Base-by-base conservation (phyloP, 176 grass and related monocot species). In the Aegilops umbellulata region DNA sequence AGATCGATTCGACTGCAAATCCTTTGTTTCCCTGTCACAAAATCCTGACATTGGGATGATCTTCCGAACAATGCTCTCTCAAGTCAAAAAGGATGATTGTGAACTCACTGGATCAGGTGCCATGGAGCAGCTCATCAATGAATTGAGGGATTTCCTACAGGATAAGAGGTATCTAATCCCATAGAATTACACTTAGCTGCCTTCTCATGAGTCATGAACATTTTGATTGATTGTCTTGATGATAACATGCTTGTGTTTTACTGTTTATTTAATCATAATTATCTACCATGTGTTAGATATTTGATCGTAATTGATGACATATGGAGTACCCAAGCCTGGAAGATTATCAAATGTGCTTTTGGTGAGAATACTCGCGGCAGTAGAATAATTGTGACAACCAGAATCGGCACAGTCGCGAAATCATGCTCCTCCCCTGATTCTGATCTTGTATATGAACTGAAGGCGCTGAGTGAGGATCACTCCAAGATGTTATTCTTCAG, bases 271-370 rank as follows among this genome's bases (percentile, higher is more conserved):
- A 39, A 44, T 34, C 46, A 24, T 58, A 61, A 2, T 17, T 38
- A 7, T 83, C 19, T 79, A 32, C 62, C 49, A 20, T 80, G 17
- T 63, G 10, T 11, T 69, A 91, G 89, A 81, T 91, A 87, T 39
- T 25, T 91, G 30, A 80, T 91, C 19, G 12, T 87, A 75, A 68
- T 91, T 62, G 89, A 91, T n/a, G 85, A 90, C 13, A 29, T 90
- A 69, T 90, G 89, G 89, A 87, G 35, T 31, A 67, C 14, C 8
- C 34, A 83, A 69, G 67, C 67, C 20, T 90, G 89, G 89, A 87
- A 84, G 16, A 83, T 17, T 27, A 65, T 90, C 8, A 87, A 87
- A 67, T 80, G 51, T 69, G 44, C 85, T 30, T 87, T 87, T 10
- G 3, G 22, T 49, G 68, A 84, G 6, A 92, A 92, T 74, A 55